Evolutionary conservation across 1,284 basidiomycete genomes (phyloP).

Genomic region (Ustilago sp.): DNA sequence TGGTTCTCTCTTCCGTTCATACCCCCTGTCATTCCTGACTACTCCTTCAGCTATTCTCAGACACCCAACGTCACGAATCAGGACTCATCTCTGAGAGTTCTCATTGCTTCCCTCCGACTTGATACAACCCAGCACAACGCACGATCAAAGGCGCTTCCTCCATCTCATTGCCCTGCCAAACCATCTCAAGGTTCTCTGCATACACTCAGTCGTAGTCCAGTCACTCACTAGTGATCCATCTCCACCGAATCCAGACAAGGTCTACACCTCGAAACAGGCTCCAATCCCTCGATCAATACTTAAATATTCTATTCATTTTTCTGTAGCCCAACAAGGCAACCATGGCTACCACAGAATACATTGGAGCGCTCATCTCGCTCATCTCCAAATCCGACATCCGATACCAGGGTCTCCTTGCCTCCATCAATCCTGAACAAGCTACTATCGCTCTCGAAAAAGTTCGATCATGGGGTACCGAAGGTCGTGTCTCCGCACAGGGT

Average conservation of each 20-base stretch:
- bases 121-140: not conserved
- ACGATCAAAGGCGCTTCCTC: not conserved
- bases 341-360: conserved; percentile 64
- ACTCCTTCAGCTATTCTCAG: not conserved
- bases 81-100: not conserved
- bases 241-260: not conserved
- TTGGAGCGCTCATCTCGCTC: conserved; percentile 77
- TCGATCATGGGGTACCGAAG: conserved; percentile 87
- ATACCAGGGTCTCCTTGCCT: conserved; percentile 85
- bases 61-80: not conserved
- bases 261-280: not conserved
- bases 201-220: not conserved
- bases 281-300: not conserved
- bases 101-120: not conserved
- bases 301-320: not conserved
- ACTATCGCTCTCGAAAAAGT: conserved; percentile 90
- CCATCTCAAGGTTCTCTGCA: not conserved
- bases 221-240: not conserved
- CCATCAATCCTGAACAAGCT: conserved; percentile 83
- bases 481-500: conserved; percentile 73
- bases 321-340: conserved; percentile 1
- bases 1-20: not conserved
- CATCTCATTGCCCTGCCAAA: not conserved
- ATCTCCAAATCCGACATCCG: conserved; percentile 90
- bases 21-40: not conserved